phyloP scores from a whole-genome alignment of 2,329 filamentous ascomycete genomes.

The Venturia oleaginea region DNA sequence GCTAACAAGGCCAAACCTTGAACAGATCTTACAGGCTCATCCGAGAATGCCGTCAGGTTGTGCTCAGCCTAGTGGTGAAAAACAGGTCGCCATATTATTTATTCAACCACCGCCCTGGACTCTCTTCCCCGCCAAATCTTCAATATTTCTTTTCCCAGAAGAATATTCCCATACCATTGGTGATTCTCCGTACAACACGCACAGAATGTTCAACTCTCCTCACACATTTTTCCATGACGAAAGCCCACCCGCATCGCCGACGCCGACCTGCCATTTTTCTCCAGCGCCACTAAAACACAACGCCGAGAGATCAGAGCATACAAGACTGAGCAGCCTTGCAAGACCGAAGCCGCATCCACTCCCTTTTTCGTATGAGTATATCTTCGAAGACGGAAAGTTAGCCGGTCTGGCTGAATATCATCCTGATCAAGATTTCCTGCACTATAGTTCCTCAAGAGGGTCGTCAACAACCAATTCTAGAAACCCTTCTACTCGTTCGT shows the following conservation, averaged over 20 bases:
- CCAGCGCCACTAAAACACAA: neutral
- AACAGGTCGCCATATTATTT: neutral
- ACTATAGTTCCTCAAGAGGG: constrained; percentile 5
- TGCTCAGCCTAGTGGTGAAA: neutral
- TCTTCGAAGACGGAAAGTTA: constrained; percentile 6
- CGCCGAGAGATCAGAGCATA: neutral
- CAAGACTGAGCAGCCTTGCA: constrained; percentile 1
- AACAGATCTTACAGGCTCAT: neutral
- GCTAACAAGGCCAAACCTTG: neutral
- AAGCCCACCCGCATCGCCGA: neutral
- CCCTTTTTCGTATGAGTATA: constrained; percentile 9
- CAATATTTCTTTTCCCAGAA: neutral
- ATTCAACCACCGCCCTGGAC: neutral
- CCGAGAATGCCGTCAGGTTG: neutral
- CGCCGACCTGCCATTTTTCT: neutral
- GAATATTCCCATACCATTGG: neutral
- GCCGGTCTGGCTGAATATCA: constrained; percentile 6
- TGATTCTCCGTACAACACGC: neutral
- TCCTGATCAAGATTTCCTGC: neutral
- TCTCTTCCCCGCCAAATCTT: neutral
- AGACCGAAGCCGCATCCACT: neutral
- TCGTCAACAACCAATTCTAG: neutral
- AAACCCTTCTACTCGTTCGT: neutral
- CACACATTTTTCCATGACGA: neutral
- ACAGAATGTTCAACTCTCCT: neutral